Evolutionary conservation across 73 alveolate species (phyloP), one percentile per base, ranked within the genome.

Genomic region (Paramecium primaurelia): DNA sequence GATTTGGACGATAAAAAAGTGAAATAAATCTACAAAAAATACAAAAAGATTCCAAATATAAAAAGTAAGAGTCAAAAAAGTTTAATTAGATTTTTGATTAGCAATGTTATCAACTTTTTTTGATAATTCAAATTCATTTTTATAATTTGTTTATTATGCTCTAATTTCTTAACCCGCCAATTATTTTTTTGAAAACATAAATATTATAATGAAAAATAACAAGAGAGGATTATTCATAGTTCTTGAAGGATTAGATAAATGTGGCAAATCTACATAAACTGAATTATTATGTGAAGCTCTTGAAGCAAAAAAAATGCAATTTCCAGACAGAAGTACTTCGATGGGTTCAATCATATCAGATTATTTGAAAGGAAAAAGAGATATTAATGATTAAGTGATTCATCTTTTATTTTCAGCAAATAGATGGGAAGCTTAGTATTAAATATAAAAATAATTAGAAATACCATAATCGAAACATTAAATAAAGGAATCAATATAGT

Each of bases 341-440:
- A 93, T 92, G 26, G 98, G 98, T 0, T 71, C 73, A 44, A 96
- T 94, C 88, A 93, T 97, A 54, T 86, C 93, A 80, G 92, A 88
- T 37, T 97, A 96, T 90, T 90, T 97, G 59, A 86, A 77, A 60
- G 94, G 95, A 38, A 69, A 88, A 59, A 59, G 75, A 22, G 93
- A 96, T 58, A 40, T 96, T 86, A 68, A 80, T 90, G 98, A 97
- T 75, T 86, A 94, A 69, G 97, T 97, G 30, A 90, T 97, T 40
- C 99, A 97, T 86, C 77, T 95, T 28, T 64, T 97, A 36, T 97
- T 97, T 93, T 95, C 99, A 1, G 96, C 97, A 59, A 97, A 97
- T 88, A 80, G 99, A 51, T 97, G 99, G 98, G 99, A 96, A 80
- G 26, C 73, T 90, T 0, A 64, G 84, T 64, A 64, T 34, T 18